A percentile compares a stretch with the other conserved stretches of the same genome.
Conservation (phyloP, 176 grass and related monocot genomes). For the Zea mays region Zm-B73-REFERENCE-NAM-5.0 NC_050102.1:36521501-36522000, state of each 20-base stretch:
- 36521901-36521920: constrained; percentile 6
- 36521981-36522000: constrained; percentile 27
- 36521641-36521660: neutral
- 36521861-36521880: constrained; percentile 29
- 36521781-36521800: constrained; percentile 39
- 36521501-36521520: neutral
- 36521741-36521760: neutral
- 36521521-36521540: neutral
- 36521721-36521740: neutral
- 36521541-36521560: neutral
- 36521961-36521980: constrained; percentile 17
- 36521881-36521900: constrained; percentile 28
- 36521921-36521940: neutral
- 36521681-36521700: neutral
- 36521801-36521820: constrained; percentile 48
- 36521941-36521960: constrained; percentile 26
- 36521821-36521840: constrained; percentile 34
- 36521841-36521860: constrained; percentile 39
- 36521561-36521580: neutral
- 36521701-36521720: neutral
- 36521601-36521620: neutral
- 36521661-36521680: neutral
- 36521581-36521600: constrained; percentile 7
- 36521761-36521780: constrained; percentile 11
- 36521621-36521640: neutral